These are phyloP conservation scores for Aspergillus nomiae DNA, from an alignment of 2,329 filamentous ascomycete genomes.

Conservation along the genomic window DNA sequence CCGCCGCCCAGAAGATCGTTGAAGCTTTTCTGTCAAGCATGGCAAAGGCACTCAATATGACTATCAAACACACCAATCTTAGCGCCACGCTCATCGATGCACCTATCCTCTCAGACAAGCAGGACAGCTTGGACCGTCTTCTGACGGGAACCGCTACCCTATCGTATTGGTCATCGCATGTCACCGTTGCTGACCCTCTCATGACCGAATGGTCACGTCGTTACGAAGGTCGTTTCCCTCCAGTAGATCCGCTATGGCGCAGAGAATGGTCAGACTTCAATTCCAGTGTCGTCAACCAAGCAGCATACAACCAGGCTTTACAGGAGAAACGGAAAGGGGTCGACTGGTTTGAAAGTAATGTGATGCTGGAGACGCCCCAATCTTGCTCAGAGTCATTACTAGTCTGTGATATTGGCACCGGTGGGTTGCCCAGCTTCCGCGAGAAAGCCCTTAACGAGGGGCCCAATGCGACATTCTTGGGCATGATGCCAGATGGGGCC, in stretches of 20 bases:
- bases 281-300: neutral
- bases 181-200: conserved; percentile 8
- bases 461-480: conserved; percentile 14
- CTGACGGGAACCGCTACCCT: neutral
- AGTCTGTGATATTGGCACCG: conserved; percentile 28
- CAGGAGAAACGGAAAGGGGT: neutral
- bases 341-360: conserved; percentile 29
- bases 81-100: conserved; percentile 9
- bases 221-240: conserved; percentile 12
- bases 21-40: conserved; percentile 10
- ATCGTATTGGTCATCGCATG: conserved; percentile 11
- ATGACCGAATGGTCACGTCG: conserved; percentile 7
- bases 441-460: conserved; percentile 13
- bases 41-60: conserved; percentile 27
- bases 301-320: conserved; percentile 8
- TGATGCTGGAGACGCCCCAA: conserved; percentile 20
- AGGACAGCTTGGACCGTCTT: conserved; percentile 7
- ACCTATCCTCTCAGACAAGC: conserved; percentile 6
- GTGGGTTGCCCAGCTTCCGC: conserved; percentile 21
- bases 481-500: conserved; percentile 2
- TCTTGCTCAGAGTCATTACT: conserved; percentile 32
- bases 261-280: conserved; percentile 9
- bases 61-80: conserved; percentile 25
- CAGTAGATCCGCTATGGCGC: conserved; percentile 11
- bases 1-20: conserved; percentile 18